Conservation (phyloP, 179 eudicot species). For the Amaranthus tricolor region DNA sequence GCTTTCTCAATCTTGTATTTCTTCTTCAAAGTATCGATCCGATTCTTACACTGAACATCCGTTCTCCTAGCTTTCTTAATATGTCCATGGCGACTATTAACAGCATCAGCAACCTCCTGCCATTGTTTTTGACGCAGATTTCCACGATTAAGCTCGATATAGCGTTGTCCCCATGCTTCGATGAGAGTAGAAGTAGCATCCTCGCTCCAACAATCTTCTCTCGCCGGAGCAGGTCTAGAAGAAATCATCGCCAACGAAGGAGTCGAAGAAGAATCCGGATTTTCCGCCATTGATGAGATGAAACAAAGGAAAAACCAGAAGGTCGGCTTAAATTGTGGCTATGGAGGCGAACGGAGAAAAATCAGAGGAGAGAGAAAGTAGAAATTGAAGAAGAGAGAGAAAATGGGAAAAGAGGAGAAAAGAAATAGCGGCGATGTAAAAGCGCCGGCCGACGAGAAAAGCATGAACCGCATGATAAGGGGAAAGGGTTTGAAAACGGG, state of each 20-base stretch:
- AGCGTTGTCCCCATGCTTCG: constrained; percentile 56
- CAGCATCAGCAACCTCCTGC: constrained; percentile 61
- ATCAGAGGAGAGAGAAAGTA: constrained; percentile 1
- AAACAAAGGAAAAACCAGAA: not conserved
- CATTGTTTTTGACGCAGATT: constrained; percentile 57
- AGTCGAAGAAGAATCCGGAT: constrained; percentile 12
- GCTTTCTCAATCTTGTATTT: constrained; percentile 54
- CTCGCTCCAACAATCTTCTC: constrained; percentile 70
- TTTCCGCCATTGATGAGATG: constrained; percentile 20
- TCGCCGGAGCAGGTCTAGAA: constrained; percentile 31
- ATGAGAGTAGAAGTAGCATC: constrained; percentile 57
- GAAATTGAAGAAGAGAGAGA: not conserved
- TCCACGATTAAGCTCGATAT: constrained; percentile 48
- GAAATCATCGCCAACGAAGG: constrained; percentile 23
- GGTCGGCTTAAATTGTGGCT: not conserved
- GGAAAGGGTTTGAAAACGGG: constrained; percentile 5
- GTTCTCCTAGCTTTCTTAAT: constrained; percentile 44
- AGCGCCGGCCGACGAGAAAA: constrained; percentile 12
- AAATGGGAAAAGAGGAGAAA: no score
- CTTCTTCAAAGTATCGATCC: constrained; percentile 59
- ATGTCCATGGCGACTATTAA: constrained; percentile 50
- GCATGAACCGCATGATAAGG: constrained; percentile 24
- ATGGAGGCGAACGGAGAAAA: constrained; percentile 1
- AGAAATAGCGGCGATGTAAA: constrained; percentile 6
- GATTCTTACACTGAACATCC: constrained; percentile 72